A percentile compares a stretch with the other conserved stretches of the same genome.
Evolutionary conservation across 2,329 filamentous ascomycete species (phyloP).

Genomic region (Aspergillus cejpii): DNA sequence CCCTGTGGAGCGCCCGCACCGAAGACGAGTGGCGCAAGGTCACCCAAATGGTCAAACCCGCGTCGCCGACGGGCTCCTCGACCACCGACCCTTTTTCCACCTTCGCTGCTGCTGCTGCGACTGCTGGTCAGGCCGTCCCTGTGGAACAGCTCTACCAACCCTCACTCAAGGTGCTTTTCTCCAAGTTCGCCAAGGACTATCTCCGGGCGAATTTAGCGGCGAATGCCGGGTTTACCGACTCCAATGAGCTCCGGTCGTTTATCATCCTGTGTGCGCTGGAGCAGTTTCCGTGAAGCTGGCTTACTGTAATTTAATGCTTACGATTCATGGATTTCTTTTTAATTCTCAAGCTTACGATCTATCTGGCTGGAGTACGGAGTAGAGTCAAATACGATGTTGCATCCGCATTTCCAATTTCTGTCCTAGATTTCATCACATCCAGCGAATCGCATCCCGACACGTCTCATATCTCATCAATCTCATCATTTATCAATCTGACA

Average conservation of each 20-base stretch:
- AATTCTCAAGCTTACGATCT: not conserved
- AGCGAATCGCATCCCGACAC: not conserved
- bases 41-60: slow-evolving; percentile 2
- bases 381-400: not conserved
- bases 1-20: slow-evolving; percentile 12
- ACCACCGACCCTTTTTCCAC: not conserved
- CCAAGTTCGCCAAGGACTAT: slow-evolving; percentile 11
- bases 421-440: not conserved
- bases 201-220: slow-evolving; percentile 6
- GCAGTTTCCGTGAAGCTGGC: slow-evolving; percentile 12
- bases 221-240: slow-evolving; percentile 12
- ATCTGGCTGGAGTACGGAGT: not conserved
- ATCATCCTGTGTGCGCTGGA: slow-evolving; percentile 17
- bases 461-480: too few species aligned
- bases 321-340: not conserved
- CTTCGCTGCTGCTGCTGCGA: not conserved
- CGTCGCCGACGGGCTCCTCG: not conserved
- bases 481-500: too few species aligned
- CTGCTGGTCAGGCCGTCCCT: not conserved
- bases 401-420: too few species aligned
- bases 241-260: slow-evolving; percentile 15
- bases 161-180: slow-evolving; percentile 11
- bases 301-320: slow-evolving; percentile 2
- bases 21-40: slow-evolving; percentile 14
- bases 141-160: not conserved